Conservation (phyloP, 2,329 filamentous ascomycete species). For the Talaromyces islandicus region DNA sequence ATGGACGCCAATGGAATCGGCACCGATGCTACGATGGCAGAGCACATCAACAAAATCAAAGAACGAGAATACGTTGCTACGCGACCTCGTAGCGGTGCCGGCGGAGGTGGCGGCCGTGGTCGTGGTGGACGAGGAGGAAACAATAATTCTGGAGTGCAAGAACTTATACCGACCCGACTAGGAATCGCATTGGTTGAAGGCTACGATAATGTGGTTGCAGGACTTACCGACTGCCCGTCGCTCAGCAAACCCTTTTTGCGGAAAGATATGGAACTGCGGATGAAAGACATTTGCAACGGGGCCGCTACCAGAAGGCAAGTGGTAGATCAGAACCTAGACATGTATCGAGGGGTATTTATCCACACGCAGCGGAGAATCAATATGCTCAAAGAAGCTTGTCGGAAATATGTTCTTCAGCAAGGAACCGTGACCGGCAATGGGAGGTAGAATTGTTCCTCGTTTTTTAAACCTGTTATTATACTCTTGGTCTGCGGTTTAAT, state of each 20-base stretch:
- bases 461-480: neutral
- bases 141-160: constrained; percentile 52
- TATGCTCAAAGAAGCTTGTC: constrained; percentile 53
- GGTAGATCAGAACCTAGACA: constrained; percentile 73
- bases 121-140: constrained; percentile 17
- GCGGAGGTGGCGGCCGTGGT: constrained; percentile 24
- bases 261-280: constrained; percentile 95
- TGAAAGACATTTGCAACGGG: constrained; percentile 95
- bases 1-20: constrained; percentile 99
- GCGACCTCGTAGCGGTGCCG: constrained; percentile 32
- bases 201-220: constrained; percentile 89
- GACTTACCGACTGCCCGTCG: constrained; percentile 58
- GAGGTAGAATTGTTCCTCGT: neutral
- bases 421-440: constrained; percentile 1
- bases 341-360: constrained; percentile 81
- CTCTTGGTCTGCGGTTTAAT: neutral
- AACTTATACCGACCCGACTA: constrained; percentile 88
- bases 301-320: constrained; percentile 67
- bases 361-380: constrained; percentile 73
- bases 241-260: constrained; percentile 92
- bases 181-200: constrained; percentile 89
- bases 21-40: constrained; percentile 97
- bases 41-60: constrained; percentile 95
- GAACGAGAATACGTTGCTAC: constrained; percentile 78
- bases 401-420: constrained; percentile 44